A percentile compares a stretch with the other conserved stretches of the same genome.
phyloP scores from a whole-genome alignment of 495 filamentous ascomycete genomes.

The Lophiostoma macrostomum region DNA sequence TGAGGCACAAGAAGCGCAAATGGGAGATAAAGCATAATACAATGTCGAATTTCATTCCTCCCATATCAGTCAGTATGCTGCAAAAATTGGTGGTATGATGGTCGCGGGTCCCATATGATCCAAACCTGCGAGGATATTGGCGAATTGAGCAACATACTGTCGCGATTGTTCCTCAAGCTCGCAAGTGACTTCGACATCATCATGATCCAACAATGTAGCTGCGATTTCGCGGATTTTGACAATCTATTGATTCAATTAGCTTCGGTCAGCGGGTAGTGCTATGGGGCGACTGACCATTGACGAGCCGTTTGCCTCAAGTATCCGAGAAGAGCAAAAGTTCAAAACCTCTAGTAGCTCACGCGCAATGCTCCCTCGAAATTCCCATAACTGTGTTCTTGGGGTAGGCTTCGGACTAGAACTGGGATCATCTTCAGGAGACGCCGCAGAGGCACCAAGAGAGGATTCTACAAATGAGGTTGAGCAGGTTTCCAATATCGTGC shows the following conservation, averaged over 20 bases:
- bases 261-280: neutral
- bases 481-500: slow-evolving; percentile 2
- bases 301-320: neutral
- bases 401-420: neutral
- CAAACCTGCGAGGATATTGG: neutral
- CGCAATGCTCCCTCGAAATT: slow-evolving; percentile 7
- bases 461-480: slow-evolving; percentile 1
- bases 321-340: slow-evolving; percentile 7
- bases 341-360: slow-evolving; percentile 1
- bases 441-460: neutral
- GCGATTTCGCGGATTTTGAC: slow-evolving; percentile 7
- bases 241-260: neutral
- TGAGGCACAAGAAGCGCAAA: no score
- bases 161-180: slow-evolving; percentile 2
- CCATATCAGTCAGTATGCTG: neutral
- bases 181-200: neutral
- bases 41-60: neutral
- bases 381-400: slow-evolving; percentile 1
- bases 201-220: neutral
- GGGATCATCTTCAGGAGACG: neutral
- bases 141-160: neutral
- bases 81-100: slow-evolving; percentile 2
- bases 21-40: neutral
- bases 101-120: slow-evolving; percentile 1
- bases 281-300: slow-evolving; percentile 1